Base-by-base conservation (phyloP, 148 eudicot genomes). In the Rhododendron vialii region DNA sequence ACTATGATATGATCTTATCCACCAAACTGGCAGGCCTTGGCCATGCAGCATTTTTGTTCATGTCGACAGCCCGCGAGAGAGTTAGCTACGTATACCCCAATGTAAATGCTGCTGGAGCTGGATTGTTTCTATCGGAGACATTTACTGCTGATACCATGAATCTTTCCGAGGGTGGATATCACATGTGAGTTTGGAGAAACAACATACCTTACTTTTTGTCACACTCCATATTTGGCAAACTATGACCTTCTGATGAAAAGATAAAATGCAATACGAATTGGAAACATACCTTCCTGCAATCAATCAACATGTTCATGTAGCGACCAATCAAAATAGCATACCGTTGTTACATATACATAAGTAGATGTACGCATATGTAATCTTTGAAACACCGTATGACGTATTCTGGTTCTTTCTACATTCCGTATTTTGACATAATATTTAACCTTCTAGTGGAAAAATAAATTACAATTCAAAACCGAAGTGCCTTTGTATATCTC, bases 21-120 rank as follows among this genome's bases (percentile, higher is more conserved):
- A 96, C 99, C 71, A 96, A 92, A 89, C 92, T 96, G 82, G 98
- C 99, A 84, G 99, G 99, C 84, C 78, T 96, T n/a, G 99, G 99
- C 55, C 97, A 95, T 83, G 99, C 93, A 11, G 89, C 96, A 24
- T 96, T 96, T 89, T 87, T 95, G 92, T 96, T 95, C 88, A 94
- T 96, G 98, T 75, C 98, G 50, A 91, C 96, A 47, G 99, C 99
- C 3, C 86, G 93, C 26, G 96, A 96, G 59, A 93, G 96, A 90
- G 96, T 95, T 7, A 93, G 99, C 91, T 96, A 96, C 88, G 41
- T 95, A 55, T 96, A 96, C 87, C 99, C 99, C 0, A 91, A 96
- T 80, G 99, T 95, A 30, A 96, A 96, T 83, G 86, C 98, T 57
- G 99, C 96, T 9, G 99, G 99, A 63, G 98, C 99, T 63, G 98